Evolutionary conservation across 2,329 filamentous ascomycete genomes (phyloP).

Genomic region (Penicillium sp.): DNA sequence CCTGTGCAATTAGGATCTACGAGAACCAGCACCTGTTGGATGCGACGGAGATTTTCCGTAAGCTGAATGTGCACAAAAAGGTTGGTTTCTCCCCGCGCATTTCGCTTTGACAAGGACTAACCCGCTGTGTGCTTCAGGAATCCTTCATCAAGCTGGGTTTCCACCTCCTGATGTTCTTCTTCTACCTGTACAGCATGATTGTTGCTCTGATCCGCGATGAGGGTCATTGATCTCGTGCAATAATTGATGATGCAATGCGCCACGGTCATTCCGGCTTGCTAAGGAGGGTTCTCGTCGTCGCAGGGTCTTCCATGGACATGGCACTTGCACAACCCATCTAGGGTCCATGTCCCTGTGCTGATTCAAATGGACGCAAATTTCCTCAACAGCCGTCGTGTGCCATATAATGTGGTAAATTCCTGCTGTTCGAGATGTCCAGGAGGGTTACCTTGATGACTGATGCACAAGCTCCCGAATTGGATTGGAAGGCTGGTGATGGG

Average conservation of each 20-base stretch:
- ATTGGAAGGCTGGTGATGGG: conserved; percentile 11
- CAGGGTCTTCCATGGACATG: too few species aligned
- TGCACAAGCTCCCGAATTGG: conserved; percentile 12
- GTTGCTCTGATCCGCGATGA: conserved; percentile 96
- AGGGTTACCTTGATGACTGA: conserved; percentile 14
- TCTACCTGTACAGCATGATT: conserved; percentile 99
- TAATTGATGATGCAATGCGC: conserved; percentile 39
- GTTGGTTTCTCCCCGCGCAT: conserved; percentile 41
- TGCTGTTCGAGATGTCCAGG: conserved; percentile 6
- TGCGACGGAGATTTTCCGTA: conserved; percentile 98
- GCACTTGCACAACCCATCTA: too few species aligned
- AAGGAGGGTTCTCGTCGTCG: conserved; percentile 6
- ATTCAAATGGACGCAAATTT: conserved; percentile 1
- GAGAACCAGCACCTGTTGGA: conserved; percentile 96
- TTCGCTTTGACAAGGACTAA: not conserved
- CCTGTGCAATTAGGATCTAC: conserved; percentile 63
- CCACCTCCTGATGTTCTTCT: conserved; percentile 99
- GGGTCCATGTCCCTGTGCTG: not conserved
- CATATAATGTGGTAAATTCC: conserved; percentile 9
- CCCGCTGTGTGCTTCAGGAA: conserved; percentile 56
- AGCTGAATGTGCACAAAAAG: conserved; percentile 99
- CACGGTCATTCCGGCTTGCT: conserved; percentile 26
- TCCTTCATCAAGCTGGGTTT: conserved; percentile 99
- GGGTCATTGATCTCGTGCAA: conserved; percentile 59
- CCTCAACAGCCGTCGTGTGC: conserved; percentile 4